phyloP scores from a whole-genome alignment of 495 filamentous ascomycete genomes.

The Tuber aestivum region DNA sequence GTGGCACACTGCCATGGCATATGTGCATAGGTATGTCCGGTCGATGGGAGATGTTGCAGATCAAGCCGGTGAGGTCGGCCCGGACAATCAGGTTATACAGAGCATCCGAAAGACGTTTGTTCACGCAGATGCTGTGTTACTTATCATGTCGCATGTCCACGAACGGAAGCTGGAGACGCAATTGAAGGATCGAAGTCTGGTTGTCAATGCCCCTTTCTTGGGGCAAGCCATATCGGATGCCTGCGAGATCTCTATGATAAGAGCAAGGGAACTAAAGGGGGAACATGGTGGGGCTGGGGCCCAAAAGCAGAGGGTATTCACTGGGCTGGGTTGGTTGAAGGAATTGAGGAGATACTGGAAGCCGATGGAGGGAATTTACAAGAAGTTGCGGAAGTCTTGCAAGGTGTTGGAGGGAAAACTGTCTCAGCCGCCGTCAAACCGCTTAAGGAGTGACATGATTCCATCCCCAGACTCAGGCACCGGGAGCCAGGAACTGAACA shows the following conservation, averaged over 20 bases:
- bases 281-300: slow-evolving; percentile 25
- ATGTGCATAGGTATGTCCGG: slow-evolving; percentile 42
- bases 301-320: slow-evolving; percentile 32
- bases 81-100: slow-evolving; percentile 21
- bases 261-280: slow-evolving; percentile 35
- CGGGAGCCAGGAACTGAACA: slow-evolving; percentile 19
- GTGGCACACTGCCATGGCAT: slow-evolving; percentile 43
- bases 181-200: slow-evolving; percentile 11
- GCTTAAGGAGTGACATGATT: slow-evolving; percentile 28
- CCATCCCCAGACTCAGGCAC: slow-evolving; percentile 37
- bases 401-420: slow-evolving; percentile 19
- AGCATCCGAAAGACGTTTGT: slow-evolving; percentile 43
- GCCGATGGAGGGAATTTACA: slow-evolving; percentile 40
- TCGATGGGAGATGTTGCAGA: slow-evolving; percentile 23
- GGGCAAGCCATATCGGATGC: slow-evolving; percentile 42
- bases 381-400: slow-evolving; percentile 31
- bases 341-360: slow-evolving; percentile 42
- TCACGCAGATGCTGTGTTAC: slow-evolving; percentile 41
- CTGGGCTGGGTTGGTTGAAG: slow-evolving; percentile 37
- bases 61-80: slow-evolving; percentile 10
- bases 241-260: slow-evolving; percentile 40
- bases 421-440: slow-evolving; percentile 16
- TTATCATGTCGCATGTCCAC: slow-evolving; percentile 40
- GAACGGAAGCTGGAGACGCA: slow-evolving; percentile 29
- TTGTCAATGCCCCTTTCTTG: slow-evolving; percentile 43